phyloP scores from a whole-genome alignment of 179 eudicot species.

The Beta lomatogona region DNA sequence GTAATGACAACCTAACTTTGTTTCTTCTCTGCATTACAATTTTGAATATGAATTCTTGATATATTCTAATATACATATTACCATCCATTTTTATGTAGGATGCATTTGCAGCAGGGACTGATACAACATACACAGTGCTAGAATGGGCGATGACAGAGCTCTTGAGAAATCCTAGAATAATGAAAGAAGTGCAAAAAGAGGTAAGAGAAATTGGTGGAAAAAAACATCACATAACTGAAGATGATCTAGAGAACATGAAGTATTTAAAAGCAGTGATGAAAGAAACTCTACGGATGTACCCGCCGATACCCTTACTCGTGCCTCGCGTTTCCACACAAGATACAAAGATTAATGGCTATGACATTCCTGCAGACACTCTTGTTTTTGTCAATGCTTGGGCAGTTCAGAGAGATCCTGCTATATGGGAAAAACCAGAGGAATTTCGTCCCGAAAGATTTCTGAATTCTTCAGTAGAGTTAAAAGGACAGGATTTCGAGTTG shows the following conservation, averaged over 20 bases:
- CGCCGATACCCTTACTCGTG: conserved; percentile 44
- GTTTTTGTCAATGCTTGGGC: conserved; percentile 32
- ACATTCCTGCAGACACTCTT: conserved; percentile 13
- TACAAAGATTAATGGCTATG: conserved; percentile 31
- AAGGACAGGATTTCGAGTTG: conserved; percentile 26
- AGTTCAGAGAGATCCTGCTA: conserved; percentile 27
- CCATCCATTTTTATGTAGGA: conserved; percentile 22
- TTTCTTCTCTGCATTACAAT: too few species aligned
- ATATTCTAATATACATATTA: too few species aligned
- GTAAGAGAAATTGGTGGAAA: conserved; percentile 25
- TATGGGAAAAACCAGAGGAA: conserved; percentile 32
- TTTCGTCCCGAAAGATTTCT: conserved; percentile 36
- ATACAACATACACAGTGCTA: conserved; percentile 23
- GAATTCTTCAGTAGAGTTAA: conserved; percentile 20
- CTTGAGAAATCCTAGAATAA: conserved; percentile 29
- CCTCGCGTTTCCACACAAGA: conserved; percentile 35
- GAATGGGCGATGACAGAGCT: conserved; percentile 51
- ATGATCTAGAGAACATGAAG: conserved; percentile 36
- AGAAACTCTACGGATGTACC: conserved; percentile 45
- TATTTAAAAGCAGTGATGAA: conserved; percentile 47
- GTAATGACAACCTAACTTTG: too few species aligned
- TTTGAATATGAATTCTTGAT: too few species aligned
- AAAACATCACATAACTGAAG: conserved; percentile 31
- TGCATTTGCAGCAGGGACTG: conserved; percentile 33
- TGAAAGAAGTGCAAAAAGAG: conserved; percentile 39